These are phyloP conservation scores for Fimicolochytrium jonesii DNA, from an alignment of 192 early-diverging fungal species.

Conservation along the genomic window DNA sequence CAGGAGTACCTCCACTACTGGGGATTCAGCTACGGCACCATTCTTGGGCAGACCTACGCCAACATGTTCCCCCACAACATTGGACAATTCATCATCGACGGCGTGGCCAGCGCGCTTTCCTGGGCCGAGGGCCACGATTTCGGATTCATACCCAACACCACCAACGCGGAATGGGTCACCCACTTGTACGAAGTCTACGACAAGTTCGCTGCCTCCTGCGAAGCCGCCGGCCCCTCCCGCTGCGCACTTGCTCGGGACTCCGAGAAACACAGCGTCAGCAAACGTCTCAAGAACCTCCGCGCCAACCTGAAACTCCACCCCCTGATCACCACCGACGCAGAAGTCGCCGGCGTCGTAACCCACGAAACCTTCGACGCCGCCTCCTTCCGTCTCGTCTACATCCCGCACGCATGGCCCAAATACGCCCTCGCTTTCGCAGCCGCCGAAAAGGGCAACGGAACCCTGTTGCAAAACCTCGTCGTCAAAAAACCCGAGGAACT, in stretches of 20 bases:
- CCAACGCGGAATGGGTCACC: background rate
- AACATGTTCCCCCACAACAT: conserved; percentile 52
- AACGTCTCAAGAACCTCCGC: background rate
- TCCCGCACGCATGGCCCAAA: conserved; percentile 13
- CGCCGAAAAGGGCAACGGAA: conserved; percentile 8
- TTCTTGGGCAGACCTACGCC: conserved; percentile 38
- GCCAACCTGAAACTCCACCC: conserved; percentile 16
- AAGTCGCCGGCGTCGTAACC: conserved; percentile 10
- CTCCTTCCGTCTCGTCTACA: conserved; percentile 11
- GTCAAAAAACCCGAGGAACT: background rate
- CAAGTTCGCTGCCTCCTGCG: conserved; percentile 29
- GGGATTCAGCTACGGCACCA: conserved; percentile 43
- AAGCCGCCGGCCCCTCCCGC: conserved; percentile 29
- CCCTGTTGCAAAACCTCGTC: background rate
- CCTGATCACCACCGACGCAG: conserved; percentile 2
- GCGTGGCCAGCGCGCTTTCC: conserved; percentile 28
- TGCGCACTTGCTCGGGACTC: conserved; percentile 24
- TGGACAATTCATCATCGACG: conserved; percentile 42
- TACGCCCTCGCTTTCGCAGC: conserved; percentile 4
- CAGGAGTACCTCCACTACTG: conserved; percentile 36
- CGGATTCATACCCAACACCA: background rate
- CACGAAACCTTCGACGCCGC: background rate
- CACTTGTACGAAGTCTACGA: conserved; percentile 18
- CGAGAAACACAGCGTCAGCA: background rate
- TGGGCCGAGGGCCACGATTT: conserved; percentile 6